Evolutionary conservation across 768 basidiomycete species (phyloP).

Genomic region (Lenzites betulinus): DNA sequence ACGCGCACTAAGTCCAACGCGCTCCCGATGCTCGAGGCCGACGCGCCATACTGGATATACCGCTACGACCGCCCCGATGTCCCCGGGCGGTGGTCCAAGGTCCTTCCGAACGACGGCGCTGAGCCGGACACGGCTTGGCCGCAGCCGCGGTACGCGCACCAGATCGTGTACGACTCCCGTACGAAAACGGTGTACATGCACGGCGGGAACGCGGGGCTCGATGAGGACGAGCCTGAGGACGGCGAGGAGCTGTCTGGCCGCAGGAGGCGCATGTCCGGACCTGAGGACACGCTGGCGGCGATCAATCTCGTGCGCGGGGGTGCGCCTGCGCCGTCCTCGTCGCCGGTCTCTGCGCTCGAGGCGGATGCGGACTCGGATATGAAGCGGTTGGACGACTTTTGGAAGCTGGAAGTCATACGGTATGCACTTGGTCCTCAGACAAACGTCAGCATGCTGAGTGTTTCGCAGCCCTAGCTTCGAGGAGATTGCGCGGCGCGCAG

Average conservation of each 20-base stretch:
- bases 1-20: constrained; percentile 44
- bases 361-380: constrained; percentile 21
- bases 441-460: neutral
- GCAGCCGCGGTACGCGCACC: constrained; percentile 71
- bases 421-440: constrained; percentile 32
- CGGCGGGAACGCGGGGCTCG: constrained; percentile 70
- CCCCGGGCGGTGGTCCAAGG: constrained; percentile 68
- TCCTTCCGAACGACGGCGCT: constrained; percentile 38
- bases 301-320: neutral
- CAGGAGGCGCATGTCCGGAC: neutral
- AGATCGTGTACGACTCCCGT: constrained; percentile 69
- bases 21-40: constrained; percentile 44
- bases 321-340: neutral
- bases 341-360: constrained; percentile 22
- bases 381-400: constrained; percentile 72
- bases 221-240: constrained; percentile 19
- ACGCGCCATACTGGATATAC: constrained; percentile 68
- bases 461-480: constrained; percentile 55
- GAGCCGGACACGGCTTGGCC: constrained; percentile 43
- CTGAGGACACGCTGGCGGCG: neutral
- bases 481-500: constrained; percentile 65
- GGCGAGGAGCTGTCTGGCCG: constrained; percentile 7
- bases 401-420: constrained; percentile 59
- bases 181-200: constrained; percentile 65
- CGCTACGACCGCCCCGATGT: constrained; percentile 50